Conservation (phyloP, 106 monocot genomes). For the Alisma plantagoaquatica region DNA sequence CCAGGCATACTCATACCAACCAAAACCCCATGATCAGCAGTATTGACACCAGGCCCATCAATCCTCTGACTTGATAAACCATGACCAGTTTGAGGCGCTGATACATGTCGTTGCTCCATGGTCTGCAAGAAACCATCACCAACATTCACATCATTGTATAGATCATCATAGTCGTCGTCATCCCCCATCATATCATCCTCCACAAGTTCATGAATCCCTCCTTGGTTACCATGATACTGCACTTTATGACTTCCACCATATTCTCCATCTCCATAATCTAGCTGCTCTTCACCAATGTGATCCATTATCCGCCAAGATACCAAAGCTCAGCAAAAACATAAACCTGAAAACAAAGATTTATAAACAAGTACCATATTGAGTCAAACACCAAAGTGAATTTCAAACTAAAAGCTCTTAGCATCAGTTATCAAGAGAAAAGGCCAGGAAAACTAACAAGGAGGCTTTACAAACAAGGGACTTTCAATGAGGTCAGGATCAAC, state of each 20-base stretch:
- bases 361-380: too few species aligned
- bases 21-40: too few species aligned
- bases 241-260: conserved; percentile 16
- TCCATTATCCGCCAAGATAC: too few species aligned
- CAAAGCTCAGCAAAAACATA: neutral
- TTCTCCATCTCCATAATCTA: conserved; percentile 27
- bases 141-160: conserved; percentile 24
- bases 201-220: conserved; percentile 12
- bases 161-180: conserved; percentile 25
- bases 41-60: neutral
- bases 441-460: too few species aligned
- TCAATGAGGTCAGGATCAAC: too few species aligned
- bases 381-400: too few species aligned
- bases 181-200: conserved; percentile 18
- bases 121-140: conserved; percentile 20
- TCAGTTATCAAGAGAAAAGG: too few species aligned
- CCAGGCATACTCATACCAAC: neutral
- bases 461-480: too few species aligned
- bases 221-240: conserved; percentile 1
- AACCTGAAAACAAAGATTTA: too few species aligned
- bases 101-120: neutral
- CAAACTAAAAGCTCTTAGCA: too few species aligned
- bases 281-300: conserved; percentile 20
- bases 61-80: neutral
- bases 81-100: too few species aligned